A percentile compares a stretch with the other conserved stretches of the same genome.
phyloP scores from a whole-genome alignment of 306 rosid genomes.

The Quercus agrifolia region DNA sequence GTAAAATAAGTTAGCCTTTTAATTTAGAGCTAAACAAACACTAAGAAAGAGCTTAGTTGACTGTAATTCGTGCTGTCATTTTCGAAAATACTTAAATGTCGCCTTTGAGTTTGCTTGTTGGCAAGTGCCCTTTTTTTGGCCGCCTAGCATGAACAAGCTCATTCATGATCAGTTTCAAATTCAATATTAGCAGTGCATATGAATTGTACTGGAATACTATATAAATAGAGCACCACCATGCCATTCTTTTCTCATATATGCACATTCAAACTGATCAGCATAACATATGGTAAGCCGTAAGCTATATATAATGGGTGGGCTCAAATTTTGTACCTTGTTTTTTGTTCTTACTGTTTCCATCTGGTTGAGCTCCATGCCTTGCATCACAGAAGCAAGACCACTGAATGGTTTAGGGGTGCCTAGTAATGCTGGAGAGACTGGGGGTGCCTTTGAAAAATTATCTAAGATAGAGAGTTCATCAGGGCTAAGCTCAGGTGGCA shows the following conservation, averaged over 20 bases:
- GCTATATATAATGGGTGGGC: constrained; percentile 27
- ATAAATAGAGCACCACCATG: constrained; percentile 23
- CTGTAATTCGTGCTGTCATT: background rate
- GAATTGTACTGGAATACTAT: constrained; percentile 18
- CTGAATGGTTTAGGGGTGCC: constrained; percentile 18
- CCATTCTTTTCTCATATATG: constrained; percentile 7
- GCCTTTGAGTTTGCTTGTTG: background rate
- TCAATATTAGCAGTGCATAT: constrained; percentile 2
- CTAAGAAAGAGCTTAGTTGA: background rate
- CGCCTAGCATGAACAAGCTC: background rate
- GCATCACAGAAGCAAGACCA: constrained; percentile 27
- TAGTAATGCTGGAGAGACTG: background rate
- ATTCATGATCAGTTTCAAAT: background rate
- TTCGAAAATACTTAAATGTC: background rate
- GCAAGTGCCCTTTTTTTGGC: background rate
- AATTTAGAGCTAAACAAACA: rapidly evolving
- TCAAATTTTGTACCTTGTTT: constrained; percentile 20
- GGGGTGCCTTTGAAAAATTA: background rate
- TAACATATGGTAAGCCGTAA: background rate
- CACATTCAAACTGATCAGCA: background rate
- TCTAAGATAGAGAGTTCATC: constrained; percentile 15
- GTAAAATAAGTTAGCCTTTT: rapidly evolving
- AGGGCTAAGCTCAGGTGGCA: background rate
- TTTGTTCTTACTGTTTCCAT: constrained; percentile 18
- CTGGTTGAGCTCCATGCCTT: constrained; percentile 1